phyloP scores from a whole-genome alignment of 1,284 basidiomycete genomes.

The Coniferiporia sulphurascens region DNA sequence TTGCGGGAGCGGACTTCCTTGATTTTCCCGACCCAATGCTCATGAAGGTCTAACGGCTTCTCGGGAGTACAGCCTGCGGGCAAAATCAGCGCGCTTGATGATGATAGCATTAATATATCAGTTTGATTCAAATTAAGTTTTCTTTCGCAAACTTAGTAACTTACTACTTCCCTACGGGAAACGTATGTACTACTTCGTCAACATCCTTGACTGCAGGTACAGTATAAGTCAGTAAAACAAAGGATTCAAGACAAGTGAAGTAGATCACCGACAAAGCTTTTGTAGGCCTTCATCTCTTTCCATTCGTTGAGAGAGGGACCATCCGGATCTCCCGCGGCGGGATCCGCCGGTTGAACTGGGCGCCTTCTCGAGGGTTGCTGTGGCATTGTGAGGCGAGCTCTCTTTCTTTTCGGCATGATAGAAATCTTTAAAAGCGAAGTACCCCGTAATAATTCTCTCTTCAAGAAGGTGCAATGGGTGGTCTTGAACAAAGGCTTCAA shows the following conservation, averaged over 20 bases:
- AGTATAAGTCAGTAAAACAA: neutral
- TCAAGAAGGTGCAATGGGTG: too few species aligned
- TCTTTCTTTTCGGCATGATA: neutral
- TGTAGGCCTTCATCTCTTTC: neutral
- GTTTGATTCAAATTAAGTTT: neutral
- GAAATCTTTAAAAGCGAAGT: too few species aligned
- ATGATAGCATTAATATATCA: neutral
- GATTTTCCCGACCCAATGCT: constrained; percentile 18
- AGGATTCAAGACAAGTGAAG: neutral
- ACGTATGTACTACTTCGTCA: neutral
- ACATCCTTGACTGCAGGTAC: constrained; percentile 4
- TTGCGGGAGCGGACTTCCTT: constrained; percentile 11
- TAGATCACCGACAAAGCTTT: constrained; percentile 7
- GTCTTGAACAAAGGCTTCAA: too few species aligned
- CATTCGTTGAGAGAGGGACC: constrained; percentile 8
- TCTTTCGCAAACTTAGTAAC: neutral
- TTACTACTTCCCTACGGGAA: neutral
- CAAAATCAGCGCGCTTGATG: constrained; percentile 8
- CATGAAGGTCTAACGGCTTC: neutral
- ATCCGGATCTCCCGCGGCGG: neutral
- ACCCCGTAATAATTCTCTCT: too few species aligned
- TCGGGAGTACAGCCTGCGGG: constrained; percentile 3
- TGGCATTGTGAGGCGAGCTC: neutral
- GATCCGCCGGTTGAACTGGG: too few species aligned
- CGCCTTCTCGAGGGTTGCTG: neutral